Base-by-base conservation (phyloP, 352 stramenopile genomes). In the Lagenidium giganteum region DNA sequence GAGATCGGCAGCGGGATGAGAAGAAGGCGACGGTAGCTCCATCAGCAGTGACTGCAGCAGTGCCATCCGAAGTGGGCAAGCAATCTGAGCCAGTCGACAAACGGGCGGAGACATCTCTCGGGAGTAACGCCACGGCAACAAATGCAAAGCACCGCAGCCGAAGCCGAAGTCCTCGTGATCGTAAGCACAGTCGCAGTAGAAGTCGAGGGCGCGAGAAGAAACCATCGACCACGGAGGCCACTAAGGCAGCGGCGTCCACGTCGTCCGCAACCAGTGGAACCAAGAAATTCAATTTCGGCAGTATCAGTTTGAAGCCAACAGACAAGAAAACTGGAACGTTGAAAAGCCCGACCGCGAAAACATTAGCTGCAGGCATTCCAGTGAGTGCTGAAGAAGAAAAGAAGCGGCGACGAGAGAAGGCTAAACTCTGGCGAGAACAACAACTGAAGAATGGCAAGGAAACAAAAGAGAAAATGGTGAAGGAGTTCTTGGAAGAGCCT, bases 211-310 rank as follows among this genome's bases (percentile, higher is more conserved):
- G 34, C 13, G 28, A 25, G 8, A 41, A 52, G 12, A 20, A 28
- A 17, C 35, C 36, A 16, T 46, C 27, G 20, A 47, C 28, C 22
- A 45, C 39, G 18, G 28, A 44, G 2, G 29, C 46, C 20, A 33
- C 43, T 9, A 60, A 57, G 42, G 43, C 52, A 35, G n/a, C 43
- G 17, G 12, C 39, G n/a, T 27, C 38, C 21, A 59, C 12, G 2
- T 25, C 52, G 17, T 57, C 28, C 14, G 51, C 53, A 38, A 36
- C 40, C 11, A 51, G 38, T 13, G 51, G 34, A 2, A 13, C 62
- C 26, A 74, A 79, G 45, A 77, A 63, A 24, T 87, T 87, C 37
- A 84, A 78, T 37, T 93, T 90, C 35, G 67, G 61, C 11, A 56
- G 64, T 6, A 87, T 93, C 22, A 70, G 78, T 5, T 49, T 93